Percentiles rank a stretch among this genome's conserved stretches.
These are phyloP conservation scores for Arthrobotrys conoides DNA, from an alignment of 2,329 filamentous ascomycete species.

Conservation along the genomic window DNA sequence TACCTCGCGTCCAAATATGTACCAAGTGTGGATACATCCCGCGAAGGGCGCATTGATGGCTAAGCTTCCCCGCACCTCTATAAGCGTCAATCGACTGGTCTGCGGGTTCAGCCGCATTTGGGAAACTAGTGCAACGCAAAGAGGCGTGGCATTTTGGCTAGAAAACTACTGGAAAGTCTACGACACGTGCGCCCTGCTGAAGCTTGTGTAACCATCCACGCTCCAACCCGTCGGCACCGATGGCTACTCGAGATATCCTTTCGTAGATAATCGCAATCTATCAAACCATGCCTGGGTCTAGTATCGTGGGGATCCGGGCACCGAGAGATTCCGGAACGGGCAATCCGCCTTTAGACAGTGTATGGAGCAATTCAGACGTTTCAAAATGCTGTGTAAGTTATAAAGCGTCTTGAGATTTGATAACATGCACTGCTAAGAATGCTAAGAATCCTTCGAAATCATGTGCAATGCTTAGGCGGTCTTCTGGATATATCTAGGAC, in stretches of 20 bases:
- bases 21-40: neutral
- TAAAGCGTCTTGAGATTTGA: too few relatives aligned
- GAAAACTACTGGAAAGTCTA: neutral
- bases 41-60: neutral
- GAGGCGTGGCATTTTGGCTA: neutral
- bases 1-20: neutral
- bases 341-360: too few relatives aligned
- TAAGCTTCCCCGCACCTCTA: slow-evolving; percentile 10
- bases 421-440: too few relatives aligned
- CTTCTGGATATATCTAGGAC: too few relatives aligned
- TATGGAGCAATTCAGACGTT: too few relatives aligned
- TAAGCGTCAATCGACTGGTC: neutral
- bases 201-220: slow-evolving; percentile 5
- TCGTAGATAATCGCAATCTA: too few relatives aligned
- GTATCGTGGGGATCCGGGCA: neutral
- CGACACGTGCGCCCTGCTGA: neutral
- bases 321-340: neutral
- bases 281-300: neutral
- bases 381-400: too few relatives aligned
- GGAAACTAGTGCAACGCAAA: neutral
- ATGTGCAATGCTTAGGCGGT: too few relatives aligned
- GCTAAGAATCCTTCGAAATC: too few relatives aligned
- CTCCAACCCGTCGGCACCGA: neutral
- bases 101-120: slow-evolving; percentile 7
- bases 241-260: neutral